Conservation (phyloP, 768 basidiomycete genomes). For the Ramaria rubella region DNA sequence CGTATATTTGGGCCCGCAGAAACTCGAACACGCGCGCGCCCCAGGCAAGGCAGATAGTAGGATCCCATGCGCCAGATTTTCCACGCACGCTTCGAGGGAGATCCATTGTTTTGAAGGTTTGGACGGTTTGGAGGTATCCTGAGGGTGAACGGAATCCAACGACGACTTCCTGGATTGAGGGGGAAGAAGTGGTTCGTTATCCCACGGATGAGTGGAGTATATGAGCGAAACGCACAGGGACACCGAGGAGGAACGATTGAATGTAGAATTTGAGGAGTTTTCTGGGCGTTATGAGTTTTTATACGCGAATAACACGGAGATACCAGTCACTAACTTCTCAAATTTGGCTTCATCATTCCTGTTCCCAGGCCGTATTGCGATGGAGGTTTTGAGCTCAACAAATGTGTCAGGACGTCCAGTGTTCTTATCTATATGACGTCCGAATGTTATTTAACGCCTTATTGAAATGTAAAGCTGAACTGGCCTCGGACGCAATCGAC, state of each 20-base stretch:
- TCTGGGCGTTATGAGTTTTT: conserved; percentile 31
- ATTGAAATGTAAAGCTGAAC: conserved; percentile 12
- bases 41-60: conserved; percentile 66
- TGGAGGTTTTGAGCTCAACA: conserved; percentile 84
- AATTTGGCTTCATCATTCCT: conserved; percentile 63
- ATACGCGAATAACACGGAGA: neutral
- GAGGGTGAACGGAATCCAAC: conserved; percentile 81
- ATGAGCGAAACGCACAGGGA: conserved; percentile 53
- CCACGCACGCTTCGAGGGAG: conserved; percentile 73
- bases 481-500: conserved; percentile 83
- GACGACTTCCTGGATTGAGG: conserved; percentile 57
- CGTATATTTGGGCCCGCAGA: conserved; percentile 28
- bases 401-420: conserved; percentile 58
- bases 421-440: conserved; percentile 46
- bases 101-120: conserved; percentile 71
- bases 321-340: conserved; percentile 52
- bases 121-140: conserved; percentile 60
- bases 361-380: conserved; percentile 48
- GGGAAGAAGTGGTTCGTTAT: neutral
- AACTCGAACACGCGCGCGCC: conserved; percentile 56
- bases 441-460: conserved; percentile 11
- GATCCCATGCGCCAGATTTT: conserved; percentile 73
- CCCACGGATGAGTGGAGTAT: neutral
- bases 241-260: conserved; percentile 85
- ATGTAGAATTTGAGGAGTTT: conserved; percentile 92